Base-by-base conservation (phyloP, 2,329 filamentous ascomycete genomes). In the Pyrenophora tritici-repentis region DNA sequence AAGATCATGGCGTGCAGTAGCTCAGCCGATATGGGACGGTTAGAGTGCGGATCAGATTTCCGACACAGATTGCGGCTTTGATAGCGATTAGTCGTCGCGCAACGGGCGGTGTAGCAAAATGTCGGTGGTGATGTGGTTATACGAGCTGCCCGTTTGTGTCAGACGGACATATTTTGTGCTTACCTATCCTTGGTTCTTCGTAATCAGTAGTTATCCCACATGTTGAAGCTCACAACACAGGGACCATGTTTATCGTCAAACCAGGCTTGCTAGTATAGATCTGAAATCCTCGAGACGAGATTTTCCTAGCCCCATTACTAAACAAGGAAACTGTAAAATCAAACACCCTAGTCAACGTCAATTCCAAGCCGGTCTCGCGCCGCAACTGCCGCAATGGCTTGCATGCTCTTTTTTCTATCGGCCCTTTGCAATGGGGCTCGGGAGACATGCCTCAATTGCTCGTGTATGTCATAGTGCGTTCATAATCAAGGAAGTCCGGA, bases 1-100 rank as follows among this genome's bases (percentile, higher is more conserved):
- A 4, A 18, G 17, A 45, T 49, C 45, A 36, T 47, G 18, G 41
- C 47, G 33, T 58, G 48, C 55, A 53, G 50, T 64, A 59, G 59
- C 53, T 51, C 26, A 26, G 38, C 35, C 32, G 42, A 43, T 48
- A 9, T 48, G 47, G 39, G 43, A 52, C 47, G 43, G 50, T 56
- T 42, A 37, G 38, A 56, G 50, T 46, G 38, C 54, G 24, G 32
- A 29, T 29, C 26, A 29, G 26, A 29, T 29, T 29, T 29, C 26
- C 26, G 9, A 13, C 10, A 12, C 35, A 3, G 35, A 32, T 26
- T 22, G n/a, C 48, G 50, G 37, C 59, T 56, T 58, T 42, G 47
- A 49, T 60, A 55, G 41, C 31, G 34, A 13, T 24, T 22, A 26
- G 29, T 29, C 26, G 18, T 18, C 5, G 18, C 18, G 26, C 26